Percentiles rank a stretch among this genome's conserved stretches.
Evolutionary conservation across 1,284 basidiomycete genomes (phyloP).

Genomic region (Puccinia horiana): DNA sequence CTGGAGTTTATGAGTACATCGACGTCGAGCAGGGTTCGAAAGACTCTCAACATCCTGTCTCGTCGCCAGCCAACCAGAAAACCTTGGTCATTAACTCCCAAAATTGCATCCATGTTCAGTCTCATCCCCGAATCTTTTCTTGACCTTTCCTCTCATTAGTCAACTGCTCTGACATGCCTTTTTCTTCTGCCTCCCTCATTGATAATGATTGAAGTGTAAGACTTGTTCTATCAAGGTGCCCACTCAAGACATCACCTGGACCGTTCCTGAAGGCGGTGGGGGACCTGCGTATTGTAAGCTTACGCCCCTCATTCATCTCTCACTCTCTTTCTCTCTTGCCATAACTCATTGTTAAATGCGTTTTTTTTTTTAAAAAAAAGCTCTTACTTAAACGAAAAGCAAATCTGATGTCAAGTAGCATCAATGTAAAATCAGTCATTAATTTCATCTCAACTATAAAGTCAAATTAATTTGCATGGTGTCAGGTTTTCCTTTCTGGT

Average conservation of each 20-base stretch:
- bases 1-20: conserved; percentile 90
- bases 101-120: conserved; percentile 54
- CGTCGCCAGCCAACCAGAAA: conserved; percentile 66
- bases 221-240: conserved; percentile 46
- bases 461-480: no score
- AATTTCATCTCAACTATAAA: no score
- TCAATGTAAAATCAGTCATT: no score
- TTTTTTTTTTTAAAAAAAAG: no score
- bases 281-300: conserved; percentile 47
- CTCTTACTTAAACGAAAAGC: not conserved
- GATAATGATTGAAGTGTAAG: conserved; percentile 21
- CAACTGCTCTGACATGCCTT: not conserved
- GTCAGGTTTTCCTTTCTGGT: no score
- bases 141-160: not conserved
- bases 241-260: conserved; percentile 46
- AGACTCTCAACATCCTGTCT: conserved; percentile 59
- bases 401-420: no score
- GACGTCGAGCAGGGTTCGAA: conserved; percentile 61
- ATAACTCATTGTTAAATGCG: not conserved
- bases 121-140: not conserved
- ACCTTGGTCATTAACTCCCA: conserved; percentile 96
- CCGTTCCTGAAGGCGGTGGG: conserved; percentile 47
- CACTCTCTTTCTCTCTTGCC: not conserved
- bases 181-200: not conserved
- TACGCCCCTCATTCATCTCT: not conserved